Percentiles rank a stretch among this genome's conserved stretches.
phyloP scores from a whole-genome alignment of 768 basidiomycete species.

The Amanita thiersii region DNA sequence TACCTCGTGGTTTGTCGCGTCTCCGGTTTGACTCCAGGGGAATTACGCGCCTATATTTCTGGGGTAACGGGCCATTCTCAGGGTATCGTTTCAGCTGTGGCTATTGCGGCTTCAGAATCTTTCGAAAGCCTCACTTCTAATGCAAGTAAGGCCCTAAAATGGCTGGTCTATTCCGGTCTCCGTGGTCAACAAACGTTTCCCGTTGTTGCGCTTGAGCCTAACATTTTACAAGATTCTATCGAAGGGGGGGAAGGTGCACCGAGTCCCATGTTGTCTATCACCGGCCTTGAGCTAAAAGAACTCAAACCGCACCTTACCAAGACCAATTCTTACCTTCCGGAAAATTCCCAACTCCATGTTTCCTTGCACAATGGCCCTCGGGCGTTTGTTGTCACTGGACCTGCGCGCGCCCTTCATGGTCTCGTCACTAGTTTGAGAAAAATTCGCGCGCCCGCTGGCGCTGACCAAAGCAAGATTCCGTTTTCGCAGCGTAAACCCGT shows the following conservation, averaged over 20 bases:
- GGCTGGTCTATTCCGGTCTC: conserved; percentile 90
- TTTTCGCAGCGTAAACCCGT: conserved; percentile 94
- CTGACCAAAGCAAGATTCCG: conserved; percentile 90
- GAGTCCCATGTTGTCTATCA: conserved; percentile 88
- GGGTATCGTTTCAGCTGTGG: conserved; percentile 92
- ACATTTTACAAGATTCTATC: conserved; percentile 78
- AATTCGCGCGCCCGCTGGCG: conserved; percentile 75
- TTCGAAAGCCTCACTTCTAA: conserved; percentile 72
- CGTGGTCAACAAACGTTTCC: conserved; percentile 95
- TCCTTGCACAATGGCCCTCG: conserved; percentile 92
- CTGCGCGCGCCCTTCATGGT: conserved; percentile 86
- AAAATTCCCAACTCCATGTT: conserved; percentile 70
- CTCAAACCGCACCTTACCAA: conserved; percentile 76
- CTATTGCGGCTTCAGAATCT: conserved; percentile 71
- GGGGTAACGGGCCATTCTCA: conserved; percentile 98
- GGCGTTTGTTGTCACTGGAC: conserved; percentile 90
- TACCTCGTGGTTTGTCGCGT: conserved; percentile 80
- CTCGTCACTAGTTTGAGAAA: conserved; percentile 88
- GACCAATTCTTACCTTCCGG: conserved; percentile 81
- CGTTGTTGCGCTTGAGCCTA: conserved; percentile 79
- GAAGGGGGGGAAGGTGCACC: conserved; percentile 93
- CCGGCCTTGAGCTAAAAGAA: conserved; percentile 68
- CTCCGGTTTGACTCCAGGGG: conserved; percentile 66
- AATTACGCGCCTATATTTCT: conserved; percentile 65
- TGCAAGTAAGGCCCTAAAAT: conserved; percentile 75